These are phyloP conservation scores for Myriosclerotinia curreyana DNA, from an alignment of 2,329 filamentous ascomycete genomes.

Conservation along the genomic window DNA sequence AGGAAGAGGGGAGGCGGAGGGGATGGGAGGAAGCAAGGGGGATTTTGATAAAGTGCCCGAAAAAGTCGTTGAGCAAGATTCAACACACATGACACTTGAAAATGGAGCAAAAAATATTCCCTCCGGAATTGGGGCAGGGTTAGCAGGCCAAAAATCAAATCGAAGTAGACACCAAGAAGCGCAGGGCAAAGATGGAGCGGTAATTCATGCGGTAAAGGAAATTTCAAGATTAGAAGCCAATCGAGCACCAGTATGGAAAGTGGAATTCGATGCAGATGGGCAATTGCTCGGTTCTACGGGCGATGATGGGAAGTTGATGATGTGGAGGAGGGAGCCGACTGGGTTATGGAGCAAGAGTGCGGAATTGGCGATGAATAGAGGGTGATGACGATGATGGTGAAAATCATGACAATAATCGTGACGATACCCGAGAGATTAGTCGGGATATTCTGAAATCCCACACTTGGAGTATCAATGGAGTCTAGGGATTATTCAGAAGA, in stretches of 20 bases:
- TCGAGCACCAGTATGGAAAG: constrained; percentile 70
- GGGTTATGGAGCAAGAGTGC: constrained; percentile 38
- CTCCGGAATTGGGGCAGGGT: constrained; percentile 53
- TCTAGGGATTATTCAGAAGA: neutral
- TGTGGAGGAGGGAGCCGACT: constrained; percentile 52
- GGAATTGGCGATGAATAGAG: constrained; percentile 35
- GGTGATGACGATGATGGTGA: neutral
- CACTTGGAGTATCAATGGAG: neutral
- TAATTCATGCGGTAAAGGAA: constrained; percentile 61
- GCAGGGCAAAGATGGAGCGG: constrained; percentile 58
- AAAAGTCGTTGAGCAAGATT: constrained; percentile 27
- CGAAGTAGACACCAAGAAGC: constrained; percentile 46
- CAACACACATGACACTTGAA: constrained; percentile 29
- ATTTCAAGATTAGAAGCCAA: constrained; percentile 66
- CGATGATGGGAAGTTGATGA: constrained; percentile 66
- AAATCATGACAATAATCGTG: neutral
- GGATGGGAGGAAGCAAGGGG: constrained; percentile 27
- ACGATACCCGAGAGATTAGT: neutral
- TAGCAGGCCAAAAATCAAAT: constrained; percentile 45
- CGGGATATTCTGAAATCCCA: neutral
- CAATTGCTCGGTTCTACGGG: constrained; percentile 73
- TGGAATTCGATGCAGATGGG: constrained; percentile 67
- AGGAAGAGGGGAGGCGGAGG: constrained; percentile 42
- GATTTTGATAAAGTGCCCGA: constrained; percentile 38
- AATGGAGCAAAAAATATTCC: constrained; percentile 41